Percentiles rank a stretch among this genome's conserved stretches.
Conservation (phyloP, 306 rosid genomes). For the Quercus ilex region DNA sequence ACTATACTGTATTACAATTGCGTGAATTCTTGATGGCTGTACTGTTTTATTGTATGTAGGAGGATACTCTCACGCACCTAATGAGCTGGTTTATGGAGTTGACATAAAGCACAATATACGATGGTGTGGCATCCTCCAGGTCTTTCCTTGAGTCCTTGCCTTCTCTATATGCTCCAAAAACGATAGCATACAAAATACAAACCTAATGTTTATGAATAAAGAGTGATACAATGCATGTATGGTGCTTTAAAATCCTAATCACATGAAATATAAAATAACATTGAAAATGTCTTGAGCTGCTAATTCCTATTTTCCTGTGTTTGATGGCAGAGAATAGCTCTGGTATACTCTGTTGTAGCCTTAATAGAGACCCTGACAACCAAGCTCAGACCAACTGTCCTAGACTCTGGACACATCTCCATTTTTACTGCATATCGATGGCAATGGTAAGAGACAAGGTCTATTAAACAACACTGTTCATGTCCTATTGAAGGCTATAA, state of each 20-base stretch:
- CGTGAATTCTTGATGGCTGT: background rate
- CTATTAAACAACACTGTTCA: background rate
- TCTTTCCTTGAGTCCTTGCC: background rate
- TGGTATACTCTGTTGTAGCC: conserved; percentile 77
- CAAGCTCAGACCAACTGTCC: conserved; percentile 56
- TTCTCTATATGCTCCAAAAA: background rate
- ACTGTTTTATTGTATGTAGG: conserved; percentile 26
- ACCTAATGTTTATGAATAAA: background rate
- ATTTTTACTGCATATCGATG: conserved; percentile 72
- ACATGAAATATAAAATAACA: background rate
- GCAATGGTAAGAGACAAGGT: conserved; percentile 59
- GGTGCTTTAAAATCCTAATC: background rate
- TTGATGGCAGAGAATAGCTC: conserved; percentile 72
- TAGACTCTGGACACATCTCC: conserved; percentile 42
- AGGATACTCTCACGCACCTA: conserved; percentile 90
- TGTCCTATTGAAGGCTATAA: background rate
- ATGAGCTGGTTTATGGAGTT: conserved; percentile 66
- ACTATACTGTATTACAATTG: background rate
- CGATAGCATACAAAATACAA: background rate
- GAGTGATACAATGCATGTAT: background rate
- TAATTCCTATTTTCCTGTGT: background rate
- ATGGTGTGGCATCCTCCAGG: conserved; percentile 97
- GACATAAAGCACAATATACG: conserved; percentile 63
- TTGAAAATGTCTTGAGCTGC: background rate
- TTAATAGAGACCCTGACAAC: conserved; percentile 69